Evolutionary conservation across 192 early-diverging fungal species (phyloP).

Genomic region (Gonapodya prolifera): DNA sequence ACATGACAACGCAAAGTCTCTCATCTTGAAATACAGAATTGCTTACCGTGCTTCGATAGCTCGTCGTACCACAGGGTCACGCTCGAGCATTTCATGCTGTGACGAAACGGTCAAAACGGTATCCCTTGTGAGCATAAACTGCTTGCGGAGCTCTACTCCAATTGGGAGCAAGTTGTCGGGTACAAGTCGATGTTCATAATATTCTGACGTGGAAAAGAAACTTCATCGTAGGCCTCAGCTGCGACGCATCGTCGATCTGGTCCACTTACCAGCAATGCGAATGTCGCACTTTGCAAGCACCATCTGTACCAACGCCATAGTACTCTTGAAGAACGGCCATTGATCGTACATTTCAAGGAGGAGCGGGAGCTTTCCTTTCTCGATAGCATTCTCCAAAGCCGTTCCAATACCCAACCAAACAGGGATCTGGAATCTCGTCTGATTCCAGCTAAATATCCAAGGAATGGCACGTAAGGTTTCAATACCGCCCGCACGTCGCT

Average conservation of each 20-base stretch:
- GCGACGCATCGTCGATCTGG: constrained; percentile 12
- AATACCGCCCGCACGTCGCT: constrained; percentile 17
- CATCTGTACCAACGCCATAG: constrained; percentile 15
- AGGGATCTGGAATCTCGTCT: constrained; percentile 17
- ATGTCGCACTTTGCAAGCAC: neutral
- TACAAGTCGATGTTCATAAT: constrained; percentile 17
- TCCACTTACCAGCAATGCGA: neutral
- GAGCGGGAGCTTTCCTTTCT: constrained; percentile 11
- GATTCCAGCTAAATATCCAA: constrained; percentile 26
- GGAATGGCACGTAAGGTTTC: constrained; percentile 23
- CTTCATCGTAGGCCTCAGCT: constrained; percentile 14
- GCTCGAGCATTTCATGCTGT: constrained; percentile 10
- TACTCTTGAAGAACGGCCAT: constrained; percentile 23
- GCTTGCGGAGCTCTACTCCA: constrained; percentile 13
- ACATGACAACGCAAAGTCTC: no score
- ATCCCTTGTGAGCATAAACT: constrained; percentile 6
- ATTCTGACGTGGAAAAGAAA: constrained; percentile 5
- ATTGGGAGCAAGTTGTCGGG: constrained; percentile 7
- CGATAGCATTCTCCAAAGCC: constrained; percentile 14
- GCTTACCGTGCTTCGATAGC: constrained; percentile 21
- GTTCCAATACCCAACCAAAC: constrained; percentile 22
- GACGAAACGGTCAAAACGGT: constrained; percentile 11
- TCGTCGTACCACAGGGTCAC: constrained; percentile 23
- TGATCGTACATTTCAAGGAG: constrained; percentile 19
- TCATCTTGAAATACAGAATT: no score